Evolutionary conservation across 225 moss, liverwort and hornwort genomes (phyloP), one percentile per base, ranked within the genome.

Genomic region (Sphagnum contortum): DNA sequence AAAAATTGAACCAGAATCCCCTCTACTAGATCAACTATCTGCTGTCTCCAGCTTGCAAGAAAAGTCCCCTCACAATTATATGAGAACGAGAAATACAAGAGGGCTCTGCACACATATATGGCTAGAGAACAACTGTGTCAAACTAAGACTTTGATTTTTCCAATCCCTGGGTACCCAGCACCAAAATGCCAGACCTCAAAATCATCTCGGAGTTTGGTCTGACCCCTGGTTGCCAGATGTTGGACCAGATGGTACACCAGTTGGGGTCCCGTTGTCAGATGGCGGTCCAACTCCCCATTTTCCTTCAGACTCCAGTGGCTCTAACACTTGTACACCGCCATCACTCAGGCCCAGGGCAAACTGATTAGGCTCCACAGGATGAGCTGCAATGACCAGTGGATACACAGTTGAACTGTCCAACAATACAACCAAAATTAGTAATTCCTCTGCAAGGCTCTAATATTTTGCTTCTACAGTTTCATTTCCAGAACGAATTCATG

Each of bases 291-390:
- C 76, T 12, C 96, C 92, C 92, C 96, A 92, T 64, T 91, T 98
- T 46, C 85, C 96, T 50, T 98, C 96, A 3, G 88, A 74, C 69
- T 92, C 96, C 45, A 98, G 69, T 14, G 96, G 96, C 54, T 98
- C 96, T 50, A 98, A 85, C 4, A 92, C 96, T 83, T 92, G 96
- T 0, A 98, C 96, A 62, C 87, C 90, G 66, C 96, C 96, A 63
- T 98, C 96, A 68, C 96, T 98, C 69, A 98, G 81, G 45, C 96
- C 96, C 68, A 98, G 79, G 2, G 96, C 96, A 70, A 98, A 90
- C 74, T 98, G 92, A 77, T 92, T 98, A n/a, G 92, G 60, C 65
- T 92, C 92, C 3, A 83, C 75, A 2, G 96, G 96, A 79, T 92
- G 92, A 47, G 96, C 96, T 48, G 96, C 96, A 64, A 98, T 85